Evolutionary conservation across 1,139 yeast genomes (phyloP), one percentile per base, ranked within the genome.

Genomic region (Meyerozyma carpophila): DNA sequence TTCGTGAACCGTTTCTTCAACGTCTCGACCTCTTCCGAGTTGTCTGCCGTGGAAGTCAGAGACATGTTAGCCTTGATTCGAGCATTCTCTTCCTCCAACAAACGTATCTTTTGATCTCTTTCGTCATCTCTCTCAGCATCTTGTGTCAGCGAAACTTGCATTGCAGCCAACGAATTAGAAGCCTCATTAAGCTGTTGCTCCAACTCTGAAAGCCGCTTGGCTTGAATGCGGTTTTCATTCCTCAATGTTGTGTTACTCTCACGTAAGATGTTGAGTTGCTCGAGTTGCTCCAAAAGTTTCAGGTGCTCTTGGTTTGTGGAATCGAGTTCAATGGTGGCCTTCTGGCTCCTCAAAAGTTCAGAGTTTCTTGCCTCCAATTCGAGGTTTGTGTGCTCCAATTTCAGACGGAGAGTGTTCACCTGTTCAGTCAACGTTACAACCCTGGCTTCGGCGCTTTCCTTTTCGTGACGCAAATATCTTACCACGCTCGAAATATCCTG

Each of bases 171-270:
- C 2, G 34, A 13, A 14, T 31, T 14, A 3, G 34, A 31, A 4
- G 56, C 38, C 2, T 44, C 36, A 9, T 52, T 49, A 13, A 64
- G 45, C 39, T 61, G 61, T 1, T 42, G 47, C 41, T 62, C 59
- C 43, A 68, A 56, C 8, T 50, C 51, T 34, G 48, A 47, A 29
- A 70, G 54, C 28, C 56, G 61, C 31, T 56, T 55, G 20, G 55
- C 45, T 37, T 60, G 61, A 10, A 47, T 47, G 14, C 57, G 54
- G 40, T 66, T 61, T 49, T 86, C 91, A 40, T 71, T 68, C 47
- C 95, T 75, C 48, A 89, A 70, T 8, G 84, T 75, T 13, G 74
- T 66, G 55, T 88, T 87, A 54, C 90, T 84, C 56, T 89, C 95
- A 46, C 88, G 77, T 47, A 87, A 67, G 34, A 86, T 70, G 50